phyloP scores from a whole-genome alignment of 2,329 filamentous ascomycete species.

The Curvularia lunata region DNA sequence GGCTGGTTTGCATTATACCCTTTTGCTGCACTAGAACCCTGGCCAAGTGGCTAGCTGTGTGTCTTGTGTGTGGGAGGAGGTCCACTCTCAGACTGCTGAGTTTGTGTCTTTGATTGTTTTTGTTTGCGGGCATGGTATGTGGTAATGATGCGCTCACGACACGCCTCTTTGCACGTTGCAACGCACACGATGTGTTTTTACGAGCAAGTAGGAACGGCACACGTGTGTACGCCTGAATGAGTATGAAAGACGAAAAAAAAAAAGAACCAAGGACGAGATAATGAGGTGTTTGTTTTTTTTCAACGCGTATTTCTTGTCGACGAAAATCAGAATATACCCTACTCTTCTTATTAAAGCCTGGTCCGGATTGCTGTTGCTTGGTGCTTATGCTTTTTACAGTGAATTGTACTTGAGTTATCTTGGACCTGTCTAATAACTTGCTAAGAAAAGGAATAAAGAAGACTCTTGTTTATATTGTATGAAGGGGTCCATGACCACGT shows the following conservation, averaged over 20 bases:
- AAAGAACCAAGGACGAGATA: conserved; percentile 5
- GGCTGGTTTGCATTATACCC: conserved; percentile 10
- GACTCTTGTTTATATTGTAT: too few relatives aligned
- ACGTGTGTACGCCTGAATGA: background rate
- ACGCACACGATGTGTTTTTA: too few relatives aligned
- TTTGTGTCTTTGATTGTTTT: conserved; percentile 2
- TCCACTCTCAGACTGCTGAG: conserved; percentile 4
- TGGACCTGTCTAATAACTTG: too few relatives aligned
- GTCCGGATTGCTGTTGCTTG: background rate
- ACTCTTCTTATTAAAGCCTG: background rate
- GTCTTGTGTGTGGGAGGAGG: conserved; percentile 6
- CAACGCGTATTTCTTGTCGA: conserved; percentile 2
- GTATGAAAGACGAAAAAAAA: background rate
- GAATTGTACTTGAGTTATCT: too few relatives aligned
- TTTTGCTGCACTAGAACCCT: conserved; percentile 9
- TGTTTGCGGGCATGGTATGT: background rate
- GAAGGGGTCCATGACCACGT: too few relatives aligned
- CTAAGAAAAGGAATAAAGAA: too few relatives aligned
- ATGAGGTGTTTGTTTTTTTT: conserved; percentile 4
- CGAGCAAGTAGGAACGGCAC: background rate
- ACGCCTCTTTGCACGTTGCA: background rate
- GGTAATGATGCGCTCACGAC: background rate
- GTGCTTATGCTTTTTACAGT: too few relatives aligned
- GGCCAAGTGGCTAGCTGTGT: conserved; percentile 6
- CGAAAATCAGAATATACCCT: conserved; percentile 7